Evolutionary conservation across 2,329 filamentous ascomycete species (phyloP).

Genomic region (Ramularia endophylla): DNA sequence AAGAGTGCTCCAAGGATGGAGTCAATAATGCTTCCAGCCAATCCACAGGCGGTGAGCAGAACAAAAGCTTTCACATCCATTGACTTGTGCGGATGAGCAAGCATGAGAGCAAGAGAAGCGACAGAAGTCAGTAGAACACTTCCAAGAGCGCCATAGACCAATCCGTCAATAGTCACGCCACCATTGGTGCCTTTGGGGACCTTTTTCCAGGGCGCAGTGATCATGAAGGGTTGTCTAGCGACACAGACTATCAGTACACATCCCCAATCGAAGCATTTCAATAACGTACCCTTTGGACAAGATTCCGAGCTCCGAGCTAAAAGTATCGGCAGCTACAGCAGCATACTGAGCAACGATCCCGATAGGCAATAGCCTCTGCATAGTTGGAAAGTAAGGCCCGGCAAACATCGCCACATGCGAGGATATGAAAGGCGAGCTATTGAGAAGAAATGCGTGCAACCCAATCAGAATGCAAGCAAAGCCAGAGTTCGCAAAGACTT

Average conservation of each 20-base stretch:
- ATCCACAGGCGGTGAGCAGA: slow-evolving; percentile 62
- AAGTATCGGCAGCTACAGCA: slow-evolving; percentile 85
- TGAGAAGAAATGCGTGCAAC: slow-evolving; percentile 43
- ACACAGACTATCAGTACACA: no score
- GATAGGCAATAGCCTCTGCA: slow-evolving; percentile 38
- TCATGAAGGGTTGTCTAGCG: slow-evolving; percentile 61
- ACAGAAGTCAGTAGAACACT: slow-evolving; percentile 59
- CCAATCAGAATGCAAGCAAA: slow-evolving; percentile 63
- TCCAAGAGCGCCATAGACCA: slow-evolving; percentile 38
- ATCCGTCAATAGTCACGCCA: slow-evolving; percentile 71
- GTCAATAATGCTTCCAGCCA: slow-evolving; percentile 76
- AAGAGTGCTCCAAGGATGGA: slow-evolving; percentile 79
- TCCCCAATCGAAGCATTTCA: no score
- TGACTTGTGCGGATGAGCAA: slow-evolving; percentile 13
- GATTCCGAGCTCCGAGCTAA: slow-evolving; percentile 92
- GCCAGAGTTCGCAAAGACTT: slow-evolving; percentile 85
- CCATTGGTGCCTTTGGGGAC: slow-evolving; percentile 93
- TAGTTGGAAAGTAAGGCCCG: slow-evolving; percentile 36
- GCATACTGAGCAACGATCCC: slow-evolving; percentile 62
- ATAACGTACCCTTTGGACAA: slow-evolving; percentile 55
- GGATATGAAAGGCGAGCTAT: slow-evolving; percentile 28
- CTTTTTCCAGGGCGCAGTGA: slow-evolving; percentile 72
- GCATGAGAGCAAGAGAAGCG: slow-evolving; percentile 45
- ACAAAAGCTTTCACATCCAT: slow-evolving; percentile 12
- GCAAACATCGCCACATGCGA: slow-evolving; percentile 19